Evolutionary conservation across 148 eudicot genomes (phyloP), one percentile per base, ranked within the genome.

Genomic region (Chenopodium formosanum): DNA sequence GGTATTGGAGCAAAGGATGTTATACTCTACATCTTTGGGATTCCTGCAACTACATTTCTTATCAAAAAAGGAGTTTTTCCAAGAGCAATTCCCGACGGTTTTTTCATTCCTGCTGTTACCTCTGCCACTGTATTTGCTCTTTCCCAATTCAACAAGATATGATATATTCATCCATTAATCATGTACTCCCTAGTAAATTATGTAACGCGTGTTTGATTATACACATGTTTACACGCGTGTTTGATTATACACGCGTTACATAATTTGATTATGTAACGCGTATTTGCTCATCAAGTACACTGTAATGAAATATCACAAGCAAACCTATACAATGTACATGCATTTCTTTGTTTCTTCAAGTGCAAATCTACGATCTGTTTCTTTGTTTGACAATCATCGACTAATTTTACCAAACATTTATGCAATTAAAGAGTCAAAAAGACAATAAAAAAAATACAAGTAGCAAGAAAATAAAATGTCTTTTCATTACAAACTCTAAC

Each of bases 41-140:
- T 93, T 52, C 98, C 97, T 2, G 69, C 83, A 0, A 81, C 93
- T 3, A 71, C 94, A 12, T 80, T 88, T 5, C 75, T 89, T 70
- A 46, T 89, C 74, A 91, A 93, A 88, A 90, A 90, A 81, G 82
- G 87, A 2, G 4, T 87, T 2, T 76, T 87, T 40, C 97, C 97
- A 19, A 79, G 76, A 3, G 85, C 86, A 0, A 44, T 90, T 47
- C 97, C 94, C 1, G 89, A 93, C 76, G 91, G 85, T 1, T 47
- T 92, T 67, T 93, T 93, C 87, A 95, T 93, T 75, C 92, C 98
- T 9, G 83, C 25, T 0, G 89, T 95, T 77, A 93, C 98, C 63
- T 93, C 97, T 48, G 91, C 89, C 46, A 92, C 97, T 65, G 97
- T 93, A 75, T 88, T 93, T 32, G 77, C 87, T 62, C 96, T 95